A percentile compares a stretch with the other conserved stretches of the same genome.
phyloP scores from a whole-genome alignment of 768 basidiomycete species.

The Termitomyces sp. region DNA sequence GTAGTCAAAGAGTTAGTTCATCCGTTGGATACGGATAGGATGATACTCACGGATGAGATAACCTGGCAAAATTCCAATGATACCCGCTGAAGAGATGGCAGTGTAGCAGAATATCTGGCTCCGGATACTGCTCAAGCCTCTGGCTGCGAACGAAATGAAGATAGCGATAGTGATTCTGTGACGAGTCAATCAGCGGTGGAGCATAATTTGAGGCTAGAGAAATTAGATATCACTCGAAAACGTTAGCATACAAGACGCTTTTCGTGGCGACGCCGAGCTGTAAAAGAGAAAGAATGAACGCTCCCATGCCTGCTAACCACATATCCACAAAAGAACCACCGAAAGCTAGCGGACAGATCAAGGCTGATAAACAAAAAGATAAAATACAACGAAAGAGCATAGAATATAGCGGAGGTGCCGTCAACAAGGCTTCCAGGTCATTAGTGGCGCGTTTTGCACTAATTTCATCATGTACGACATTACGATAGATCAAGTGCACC shows the following conservation, averaged over 20 bases:
- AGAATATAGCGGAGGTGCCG: slow-evolving; percentile 59
- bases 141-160: slow-evolving; percentile 72
- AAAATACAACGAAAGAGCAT: slow-evolving; percentile 56
- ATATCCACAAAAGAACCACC: slow-evolving; percentile 82
- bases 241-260: slow-evolving; percentile 80
- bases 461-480: slow-evolving; percentile 88
- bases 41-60: slow-evolving; percentile 64
- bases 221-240: slow-evolving; percentile 63
- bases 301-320: slow-evolving; percentile 71
- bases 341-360: slow-evolving; percentile 84
- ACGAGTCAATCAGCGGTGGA: slow-evolving; percentile 19
- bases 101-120: slow-evolving; percentile 85
- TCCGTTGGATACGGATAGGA: not conserved
- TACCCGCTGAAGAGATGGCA: slow-evolving; percentile 81
- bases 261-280: slow-evolving; percentile 71
- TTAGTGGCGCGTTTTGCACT: slow-evolving; percentile 72
- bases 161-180: slow-evolving; percentile 77
- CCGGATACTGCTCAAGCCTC: slow-evolving; percentile 76
- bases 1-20: slow-evolving; percentile 3
- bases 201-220: not conserved
- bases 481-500: slow-evolving; percentile 79
- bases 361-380: slow-evolving; percentile 62
- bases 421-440: slow-evolving; percentile 57
- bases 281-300: slow-evolving; percentile 60
- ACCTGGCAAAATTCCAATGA: slow-evolving; percentile 88